These are phyloP conservation scores for Dothideomycetes sp. DNA, from an alignment of 2,329 filamentous ascomycete species.

Conservation along the genomic window DNA sequence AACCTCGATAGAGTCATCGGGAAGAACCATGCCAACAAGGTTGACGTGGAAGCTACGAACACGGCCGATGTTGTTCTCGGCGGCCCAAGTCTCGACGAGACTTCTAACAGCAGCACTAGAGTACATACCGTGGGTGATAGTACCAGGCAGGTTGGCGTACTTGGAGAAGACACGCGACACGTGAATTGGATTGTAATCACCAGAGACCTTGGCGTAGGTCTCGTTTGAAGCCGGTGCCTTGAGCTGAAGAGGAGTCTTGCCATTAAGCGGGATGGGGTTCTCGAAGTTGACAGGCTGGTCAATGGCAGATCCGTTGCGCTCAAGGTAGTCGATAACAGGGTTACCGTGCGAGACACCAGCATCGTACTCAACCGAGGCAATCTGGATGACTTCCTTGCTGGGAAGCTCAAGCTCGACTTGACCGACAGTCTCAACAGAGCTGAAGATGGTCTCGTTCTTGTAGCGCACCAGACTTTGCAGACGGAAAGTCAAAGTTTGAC, in stretches of 20 bases:
- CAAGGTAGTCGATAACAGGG: conserved; percentile 90
- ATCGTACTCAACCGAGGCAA: conserved; percentile 94
- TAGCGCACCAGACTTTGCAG: conserved; percentile 84
- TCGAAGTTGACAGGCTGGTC: conserved; percentile 97
- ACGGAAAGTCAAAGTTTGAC: conserved; percentile 92
- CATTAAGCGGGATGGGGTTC: conserved; percentile 90
- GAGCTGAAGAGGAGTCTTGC: conserved; percentile 78
- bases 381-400: conserved; percentile 93
- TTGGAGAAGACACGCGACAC: conserved; percentile 93
- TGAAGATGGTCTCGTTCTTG: conserved; percentile 91
- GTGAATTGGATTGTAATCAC: conserved; percentile 98
- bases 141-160: conserved; percentile 91
- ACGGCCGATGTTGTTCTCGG: conserved; percentile 95
- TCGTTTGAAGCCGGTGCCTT: conserved; percentile 94
- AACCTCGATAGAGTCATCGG: conserved; percentile 89
- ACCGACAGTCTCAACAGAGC: conserved; percentile 81
- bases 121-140: conserved; percentile 99
- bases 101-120: conserved; percentile 93
- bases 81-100: conserved; percentile 96
- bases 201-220: conserved; percentile 93
- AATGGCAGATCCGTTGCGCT: conserved; percentile 81
- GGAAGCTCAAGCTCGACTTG: conserved; percentile 90
- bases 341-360: conserved; percentile 88
- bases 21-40: conserved; percentile 96
- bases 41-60: conserved; percentile 96